phyloP scores from a whole-genome alignment of 345 rosid genomes.

The Eucalyptus coolabah region DNA sequence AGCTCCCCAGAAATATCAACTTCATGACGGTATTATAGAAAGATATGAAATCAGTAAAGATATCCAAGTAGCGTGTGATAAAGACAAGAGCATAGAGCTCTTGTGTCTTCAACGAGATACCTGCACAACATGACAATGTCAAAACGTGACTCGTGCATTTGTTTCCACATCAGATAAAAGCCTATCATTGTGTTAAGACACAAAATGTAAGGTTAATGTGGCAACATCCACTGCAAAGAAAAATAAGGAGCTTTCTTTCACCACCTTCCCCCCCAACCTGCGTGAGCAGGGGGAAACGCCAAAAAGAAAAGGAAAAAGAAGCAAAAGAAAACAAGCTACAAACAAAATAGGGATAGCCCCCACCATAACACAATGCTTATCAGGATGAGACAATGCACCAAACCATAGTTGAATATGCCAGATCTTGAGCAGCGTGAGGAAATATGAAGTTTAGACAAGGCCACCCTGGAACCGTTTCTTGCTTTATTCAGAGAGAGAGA shows the following conservation, averaged over 20 bases:
- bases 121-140: constrained; percentile 10
- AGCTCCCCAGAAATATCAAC: constrained; percentile 71
- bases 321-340: neutral
- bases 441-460: neutral
- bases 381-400: neutral
- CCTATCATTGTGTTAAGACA: neutral
- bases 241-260: neutral
- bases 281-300: neutral
- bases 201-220: neutral
- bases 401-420: neutral
- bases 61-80: constrained; percentile 66
- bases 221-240: neutral
- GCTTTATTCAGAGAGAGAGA: neutral
- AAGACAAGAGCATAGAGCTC: constrained; percentile 76
- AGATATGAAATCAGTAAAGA: constrained; percentile 56
- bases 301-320: neutral
- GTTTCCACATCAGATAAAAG: neutral
- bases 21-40: constrained; percentile 72
- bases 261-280: rapidly evolving
- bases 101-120: constrained; percentile 83
- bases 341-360: neutral
- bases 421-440: neutral
- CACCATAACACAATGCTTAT: neutral
- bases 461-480: neutral
- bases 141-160: neutral